These are phyloP conservation scores for Erythrophleum ivorense DNA, from an alignment of 331 rosid genomes.

Conservation along the genomic window DNA sequence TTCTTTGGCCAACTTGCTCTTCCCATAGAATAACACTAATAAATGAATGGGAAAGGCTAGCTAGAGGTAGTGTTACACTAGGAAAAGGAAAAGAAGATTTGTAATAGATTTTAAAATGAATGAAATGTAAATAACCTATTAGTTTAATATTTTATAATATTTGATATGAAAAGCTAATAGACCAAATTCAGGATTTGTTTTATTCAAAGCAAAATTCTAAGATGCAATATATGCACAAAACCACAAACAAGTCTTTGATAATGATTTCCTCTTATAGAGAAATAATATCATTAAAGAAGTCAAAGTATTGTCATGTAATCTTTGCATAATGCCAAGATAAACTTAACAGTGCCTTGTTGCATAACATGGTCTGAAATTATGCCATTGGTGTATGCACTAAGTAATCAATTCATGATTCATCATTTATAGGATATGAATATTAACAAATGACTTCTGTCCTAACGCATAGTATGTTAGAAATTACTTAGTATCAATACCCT, in stretches of 20 bases:
- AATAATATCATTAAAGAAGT: neutral
- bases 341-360: neutral
- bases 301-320: too few species aligned
- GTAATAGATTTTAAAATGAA: neutral
- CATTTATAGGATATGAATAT: constrained; percentile 32
- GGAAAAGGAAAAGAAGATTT: neutral
- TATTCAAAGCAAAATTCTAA: neutral
- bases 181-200: neutral
- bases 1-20: too few species aligned
- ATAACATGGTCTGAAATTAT: neutral
- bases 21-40: too few species aligned
- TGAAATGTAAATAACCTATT: neutral
- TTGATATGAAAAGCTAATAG: neutral
- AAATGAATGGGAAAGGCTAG: too few species aligned
- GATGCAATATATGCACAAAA: neutral
- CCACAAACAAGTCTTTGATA: neutral
- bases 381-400: constrained; percentile 13
- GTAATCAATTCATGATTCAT: constrained; percentile 9
- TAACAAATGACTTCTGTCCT: constrained; percentile 7
- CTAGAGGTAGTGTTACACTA: too few species aligned
- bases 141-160: neutral
- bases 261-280: neutral
- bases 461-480: constrained; percentile 25
- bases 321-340: neutral
- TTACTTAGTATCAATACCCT: constrained; percentile 31